phyloP scores from a whole-genome alignment of 805 yeast species.

The Suhomyces canberraensis region DNA sequence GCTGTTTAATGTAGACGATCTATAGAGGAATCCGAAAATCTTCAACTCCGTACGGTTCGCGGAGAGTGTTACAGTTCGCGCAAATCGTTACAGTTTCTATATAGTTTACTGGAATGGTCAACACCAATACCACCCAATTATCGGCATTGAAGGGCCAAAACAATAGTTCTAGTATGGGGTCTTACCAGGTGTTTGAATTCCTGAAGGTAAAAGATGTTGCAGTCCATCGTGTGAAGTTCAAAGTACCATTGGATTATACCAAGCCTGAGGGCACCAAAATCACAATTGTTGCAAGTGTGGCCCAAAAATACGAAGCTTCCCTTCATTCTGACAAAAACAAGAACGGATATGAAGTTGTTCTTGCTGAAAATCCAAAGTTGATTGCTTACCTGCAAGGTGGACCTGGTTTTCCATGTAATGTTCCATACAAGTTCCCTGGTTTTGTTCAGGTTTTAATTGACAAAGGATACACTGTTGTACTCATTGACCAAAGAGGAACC shows the following conservation, averaged over 20 bases:
- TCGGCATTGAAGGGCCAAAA: too few species aligned
- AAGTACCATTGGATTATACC: constrained; percentile 19
- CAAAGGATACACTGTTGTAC: constrained; percentile 42
- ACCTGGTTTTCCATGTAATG: constrained; percentile 48
- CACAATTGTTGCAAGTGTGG: constrained; percentile 29
- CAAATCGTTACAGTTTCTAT: too few species aligned
- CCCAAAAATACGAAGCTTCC: constrained; percentile 26
- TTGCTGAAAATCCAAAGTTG: constrained; percentile 33
- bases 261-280: constrained; percentile 1
- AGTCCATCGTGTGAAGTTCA: constrained; percentile 20
- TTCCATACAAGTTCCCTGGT: constrained; percentile 36
- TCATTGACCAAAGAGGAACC: constrained; percentile 61
- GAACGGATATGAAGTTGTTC: constrained; percentile 2
- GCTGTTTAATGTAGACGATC: too few species aligned
- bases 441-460: constrained; percentile 37
- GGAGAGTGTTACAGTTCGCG: too few species aligned
- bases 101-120: too few species aligned
- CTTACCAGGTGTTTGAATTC: background rate
- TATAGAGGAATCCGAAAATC: too few species aligned
- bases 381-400: constrained; percentile 51
- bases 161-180: too few species aligned
- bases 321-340: constrained; percentile 12
- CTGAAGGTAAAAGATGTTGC: constrained; percentile 15
- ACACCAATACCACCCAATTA: too few species aligned
- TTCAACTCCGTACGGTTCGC: too few species aligned